Conservation (phyloP, 495 filamentous ascomycete species). For the Aspergillus diversus region DNA sequence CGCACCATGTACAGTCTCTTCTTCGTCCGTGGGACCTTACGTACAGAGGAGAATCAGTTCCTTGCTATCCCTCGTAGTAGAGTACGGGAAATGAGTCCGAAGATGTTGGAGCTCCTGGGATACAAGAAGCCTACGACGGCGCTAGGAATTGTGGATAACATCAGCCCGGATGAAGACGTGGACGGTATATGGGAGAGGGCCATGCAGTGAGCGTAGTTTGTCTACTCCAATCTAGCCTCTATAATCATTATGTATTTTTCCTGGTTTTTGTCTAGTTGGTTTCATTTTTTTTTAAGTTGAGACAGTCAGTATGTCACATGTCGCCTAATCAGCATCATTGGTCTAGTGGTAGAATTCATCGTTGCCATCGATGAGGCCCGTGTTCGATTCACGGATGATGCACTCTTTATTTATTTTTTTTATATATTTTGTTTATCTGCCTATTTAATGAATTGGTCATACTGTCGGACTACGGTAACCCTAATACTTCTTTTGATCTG, state of each 20-base stretch:
- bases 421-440: no score
- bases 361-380: constrained; percentile 60
- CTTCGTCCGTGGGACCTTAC: constrained; percentile 34
- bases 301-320: background rate
- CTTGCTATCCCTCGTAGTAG: constrained; percentile 38
- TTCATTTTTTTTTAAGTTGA: background rate
- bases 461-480: no score
- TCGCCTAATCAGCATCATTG: constrained; percentile 44
- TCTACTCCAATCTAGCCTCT: background rate
- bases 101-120: constrained; percentile 25
- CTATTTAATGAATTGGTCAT: no score
- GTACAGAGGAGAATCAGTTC: constrained; percentile 45
- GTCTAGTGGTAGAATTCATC: constrained; percentile 62
- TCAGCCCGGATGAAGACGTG: constrained; percentile 22
- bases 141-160: constrained; percentile 24
- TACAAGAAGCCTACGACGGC: constrained; percentile 25
- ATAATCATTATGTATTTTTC: background rate
- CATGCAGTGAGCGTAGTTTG: background rate
- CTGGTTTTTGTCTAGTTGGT: background rate
- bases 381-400: constrained; percentile 60
- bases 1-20: constrained; percentile 35
- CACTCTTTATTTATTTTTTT: constrained; percentile 27
- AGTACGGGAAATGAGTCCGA: constrained; percentile 30
- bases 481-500: no score
- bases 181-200: constrained; percentile 20